Evolutionary conservation across 2,329 filamentous ascomycete species (phyloP), one percentile per base, ranked within the genome.

Genomic region (Lasiodiplodia theobromae): DNA sequence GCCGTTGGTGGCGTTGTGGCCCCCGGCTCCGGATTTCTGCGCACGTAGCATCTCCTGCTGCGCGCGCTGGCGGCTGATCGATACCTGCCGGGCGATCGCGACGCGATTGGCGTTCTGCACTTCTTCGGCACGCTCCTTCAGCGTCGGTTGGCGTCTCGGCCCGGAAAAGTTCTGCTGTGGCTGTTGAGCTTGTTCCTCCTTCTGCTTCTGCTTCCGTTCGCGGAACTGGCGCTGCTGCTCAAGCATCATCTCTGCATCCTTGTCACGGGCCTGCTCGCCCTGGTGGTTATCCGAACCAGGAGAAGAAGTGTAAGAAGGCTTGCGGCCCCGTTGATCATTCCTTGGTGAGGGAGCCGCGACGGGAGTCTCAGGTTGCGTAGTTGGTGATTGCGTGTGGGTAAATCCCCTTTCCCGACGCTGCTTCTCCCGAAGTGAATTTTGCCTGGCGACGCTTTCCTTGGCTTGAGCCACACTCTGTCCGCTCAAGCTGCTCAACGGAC

Each of bases 21-120:
- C 25, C 47, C 14, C 18, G 44, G 60, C 54, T 2, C 28, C 54
- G 44, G 66, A 47, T 60, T 67, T 57, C 66, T 57, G 66, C 54
- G 65, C 65, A 58, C 65, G 65, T 37, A 68, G 44, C 54, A 60
- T 54, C 56, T 68, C 67, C 23, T 54, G 49, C 57, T 64, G 57
- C 57, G 67, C 67, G 37, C 58, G 67, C 34, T 68, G 67, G 0
- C 67, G 57, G 49, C 67, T 68, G 49, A 68, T 64, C 31, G 52
- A 58, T 47, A 68, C 67, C 31, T 68, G 67, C n/a, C 67, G 57
- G n/a, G 67, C 67, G 44, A 68, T 68, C 49, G 67, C 67, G 10
- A 68, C 38, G 38, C 67, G 67, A 34, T 37, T 52, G 16, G 67
- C 67, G 28, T 64, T 51, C 57, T 68, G 67, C 18, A 68, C 67